These are phyloP conservation scores for Corymbia calophylla DNA, from an alignment of 441 rosid species.

Conservation along the genomic window DNA sequence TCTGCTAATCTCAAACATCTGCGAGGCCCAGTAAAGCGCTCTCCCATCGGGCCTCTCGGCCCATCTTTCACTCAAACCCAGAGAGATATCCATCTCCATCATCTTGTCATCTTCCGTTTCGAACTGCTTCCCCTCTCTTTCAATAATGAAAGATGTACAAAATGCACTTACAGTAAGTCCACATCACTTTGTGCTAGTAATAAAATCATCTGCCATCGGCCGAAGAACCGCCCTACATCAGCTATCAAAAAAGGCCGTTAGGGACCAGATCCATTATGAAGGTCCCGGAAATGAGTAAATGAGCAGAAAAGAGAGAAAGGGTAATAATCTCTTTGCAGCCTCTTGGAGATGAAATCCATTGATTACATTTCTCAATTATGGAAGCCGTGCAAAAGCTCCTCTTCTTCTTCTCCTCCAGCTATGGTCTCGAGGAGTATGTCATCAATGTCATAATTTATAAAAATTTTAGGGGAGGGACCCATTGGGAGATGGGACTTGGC, in stretches of 20 bases:
- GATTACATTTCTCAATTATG: not conserved
- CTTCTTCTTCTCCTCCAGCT: not conserved
- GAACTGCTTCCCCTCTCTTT: not conserved
- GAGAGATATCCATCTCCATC: not conserved
- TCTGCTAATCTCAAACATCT: not conserved
- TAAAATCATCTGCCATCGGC: not conserved
- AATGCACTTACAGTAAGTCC: not conserved
- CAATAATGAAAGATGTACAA: not conserved
- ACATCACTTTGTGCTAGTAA: not conserved
- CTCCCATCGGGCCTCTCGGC: not conserved
- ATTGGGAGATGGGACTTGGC: not conserved
- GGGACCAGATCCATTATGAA: not conserved
- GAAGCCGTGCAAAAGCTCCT: not conserved
- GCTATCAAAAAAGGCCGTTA: too few species aligned
- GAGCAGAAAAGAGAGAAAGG: not conserved
- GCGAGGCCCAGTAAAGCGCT: not conserved
- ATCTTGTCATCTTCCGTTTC: not conserved
- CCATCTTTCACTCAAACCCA: not conserved
- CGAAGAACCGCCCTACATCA: not conserved
- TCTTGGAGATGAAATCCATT: not conserved
- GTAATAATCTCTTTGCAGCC: not conserved
- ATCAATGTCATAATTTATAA: not conserved
- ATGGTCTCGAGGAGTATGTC: not conserved
- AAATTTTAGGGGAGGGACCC: not conserved
- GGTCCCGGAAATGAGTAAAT: not conserved